Evolutionary conservation across 108 stramenopile genomes (phyloP).

Genomic region (Fragilaria crotonensis): DNA sequence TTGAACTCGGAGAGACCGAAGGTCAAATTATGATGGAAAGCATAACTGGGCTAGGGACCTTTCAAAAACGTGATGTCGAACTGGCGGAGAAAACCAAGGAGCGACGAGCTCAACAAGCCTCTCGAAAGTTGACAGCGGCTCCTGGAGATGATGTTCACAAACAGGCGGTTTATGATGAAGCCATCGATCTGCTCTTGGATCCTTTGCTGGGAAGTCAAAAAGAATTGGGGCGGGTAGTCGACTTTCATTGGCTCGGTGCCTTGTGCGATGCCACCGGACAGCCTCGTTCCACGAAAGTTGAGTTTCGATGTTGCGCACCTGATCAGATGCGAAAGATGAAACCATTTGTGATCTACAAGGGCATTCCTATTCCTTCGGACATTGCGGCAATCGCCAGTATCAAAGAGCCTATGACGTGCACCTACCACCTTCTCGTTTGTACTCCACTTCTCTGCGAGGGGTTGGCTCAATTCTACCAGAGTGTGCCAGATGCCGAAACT

Average conservation of each 20-base stretch:
- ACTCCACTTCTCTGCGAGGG: slow-evolving; percentile 58
- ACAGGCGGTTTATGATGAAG: neutral
- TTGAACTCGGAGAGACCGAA: slow-evolving; percentile 20
- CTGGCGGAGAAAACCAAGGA: slow-evolving; percentile 5
- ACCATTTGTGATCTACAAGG: slow-evolving; percentile 20
- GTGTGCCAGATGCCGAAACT: neutral
- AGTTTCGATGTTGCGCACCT: slow-evolving; percentile 55
- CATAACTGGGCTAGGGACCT: slow-evolving; percentile 51
- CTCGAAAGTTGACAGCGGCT: no score
- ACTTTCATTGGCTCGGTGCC: slow-evolving; percentile 40
- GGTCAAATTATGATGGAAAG: slow-evolving; percentile 20
- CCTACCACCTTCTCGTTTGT: slow-evolving; percentile 60
- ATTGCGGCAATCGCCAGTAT: slow-evolving; percentile 13
- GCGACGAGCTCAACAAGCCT: neutral
- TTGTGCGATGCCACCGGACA: slow-evolving; percentile 48
- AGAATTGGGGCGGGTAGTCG: neutral
- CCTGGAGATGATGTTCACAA: slow-evolving; percentile 2
- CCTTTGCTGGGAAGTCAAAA: neutral
- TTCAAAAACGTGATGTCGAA: slow-evolving; percentile 14
- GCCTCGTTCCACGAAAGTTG: slow-evolving; percentile 37
- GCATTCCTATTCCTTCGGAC: slow-evolving; percentile 16
- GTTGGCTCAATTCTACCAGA: neutral
- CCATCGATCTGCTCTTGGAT: neutral
- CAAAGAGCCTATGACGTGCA: slow-evolving; percentile 26
- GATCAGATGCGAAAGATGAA: slow-evolving; percentile 20